A percentile compares a stretch with the other conserved stretches of the same genome.
Conservation (phyloP, 208 protist species). For the Leishmania guyanensis region DNA sequence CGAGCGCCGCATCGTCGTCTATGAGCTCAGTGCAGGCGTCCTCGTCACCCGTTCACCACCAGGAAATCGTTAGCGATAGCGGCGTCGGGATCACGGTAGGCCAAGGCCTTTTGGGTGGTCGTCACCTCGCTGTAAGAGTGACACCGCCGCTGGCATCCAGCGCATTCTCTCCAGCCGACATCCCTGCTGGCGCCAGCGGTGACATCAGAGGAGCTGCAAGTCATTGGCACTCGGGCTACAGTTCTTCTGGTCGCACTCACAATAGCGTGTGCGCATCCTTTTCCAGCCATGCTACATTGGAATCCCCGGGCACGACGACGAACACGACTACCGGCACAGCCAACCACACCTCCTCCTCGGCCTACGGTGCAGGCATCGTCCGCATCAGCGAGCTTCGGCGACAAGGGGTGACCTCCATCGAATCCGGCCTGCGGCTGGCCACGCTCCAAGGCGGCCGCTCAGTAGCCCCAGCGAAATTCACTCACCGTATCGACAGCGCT, state of each 20-base stretch:
- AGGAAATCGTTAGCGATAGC: background rate
- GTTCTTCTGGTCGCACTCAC: background rate
- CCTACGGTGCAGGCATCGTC: slow-evolving; percentile 68
- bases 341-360: background rate
- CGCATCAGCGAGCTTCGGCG: slow-evolving; percentile 72
- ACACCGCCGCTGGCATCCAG: background rate
- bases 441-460: background rate
- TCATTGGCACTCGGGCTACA: background rate
- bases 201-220: background rate
- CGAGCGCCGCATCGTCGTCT: background rate
- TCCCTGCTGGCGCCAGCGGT: background rate
- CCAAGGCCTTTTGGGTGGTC: slow-evolving; percentile 13
- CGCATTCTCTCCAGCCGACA: background rate
- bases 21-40: background rate
- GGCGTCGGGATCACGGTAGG: slow-evolving; percentile 11
- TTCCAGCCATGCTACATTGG: background rate
- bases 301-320: background rate
- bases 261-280: no score
- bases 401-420: slow-evolving; percentile 16
- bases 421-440: slow-evolving; percentile 18
- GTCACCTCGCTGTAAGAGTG: slow-evolving; percentile 18
- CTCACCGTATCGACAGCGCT: background rate
- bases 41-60: background rate
- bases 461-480: background rate
- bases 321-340: background rate